Conservation (phyloP, 1,139 yeast species). For the Zygosaccharomyces pseudobailii region DNA sequence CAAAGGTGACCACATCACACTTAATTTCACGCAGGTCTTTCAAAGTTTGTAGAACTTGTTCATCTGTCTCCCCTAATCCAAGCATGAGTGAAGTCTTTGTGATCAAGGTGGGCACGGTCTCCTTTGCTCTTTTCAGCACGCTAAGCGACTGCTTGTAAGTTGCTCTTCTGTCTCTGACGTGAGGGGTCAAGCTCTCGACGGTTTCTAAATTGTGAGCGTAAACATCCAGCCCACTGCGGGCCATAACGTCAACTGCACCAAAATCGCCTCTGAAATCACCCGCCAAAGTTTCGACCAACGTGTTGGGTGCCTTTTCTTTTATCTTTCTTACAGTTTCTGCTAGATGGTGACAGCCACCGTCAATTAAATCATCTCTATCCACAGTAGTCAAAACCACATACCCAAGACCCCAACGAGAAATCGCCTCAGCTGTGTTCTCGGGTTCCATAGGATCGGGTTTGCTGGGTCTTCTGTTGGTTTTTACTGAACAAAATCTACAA, state of each 20-base stretch:
- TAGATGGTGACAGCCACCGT: slow-evolving; percentile 91
- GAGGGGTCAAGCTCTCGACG: slow-evolving; percentile 92
- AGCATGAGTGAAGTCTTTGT: slow-evolving; percentile 96
- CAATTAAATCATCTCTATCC: slow-evolving; percentile 90
- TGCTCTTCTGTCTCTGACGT: slow-evolving; percentile 93
- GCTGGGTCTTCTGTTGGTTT: slow-evolving; percentile 82
- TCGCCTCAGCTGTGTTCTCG: slow-evolving; percentile 95
- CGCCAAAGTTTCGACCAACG: slow-evolving; percentile 85
- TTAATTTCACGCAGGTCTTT: slow-evolving; percentile 65
- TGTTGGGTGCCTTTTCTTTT: slow-evolving; percentile 84
- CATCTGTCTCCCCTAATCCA: slow-evolving; percentile 95
- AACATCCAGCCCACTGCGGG: slow-evolving; percentile 85
- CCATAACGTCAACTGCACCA: slow-evolving; percentile 73
- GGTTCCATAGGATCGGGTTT: slow-evolving; percentile 96
- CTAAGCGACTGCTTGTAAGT: slow-evolving; percentile 83
- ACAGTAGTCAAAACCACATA: slow-evolving; percentile 97
- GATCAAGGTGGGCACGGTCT: slow-evolving; percentile 64
- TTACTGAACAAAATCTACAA: slow-evolving; percentile 95
- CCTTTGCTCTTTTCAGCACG: slow-evolving; percentile 77
- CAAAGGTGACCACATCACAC: slow-evolving; percentile 96
- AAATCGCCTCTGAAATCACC: slow-evolving; percentile 95
- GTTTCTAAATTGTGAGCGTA: slow-evolving; percentile 97
- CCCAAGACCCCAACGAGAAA: slow-evolving; percentile 97
- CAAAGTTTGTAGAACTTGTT: slow-evolving; percentile 72
- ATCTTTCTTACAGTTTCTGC: slow-evolving; percentile 82